These are phyloP conservation scores for Phytophthora lateralis DNA, from an alignment of 352 stramenopile genomes.

Conservation along the genomic window DNA sequence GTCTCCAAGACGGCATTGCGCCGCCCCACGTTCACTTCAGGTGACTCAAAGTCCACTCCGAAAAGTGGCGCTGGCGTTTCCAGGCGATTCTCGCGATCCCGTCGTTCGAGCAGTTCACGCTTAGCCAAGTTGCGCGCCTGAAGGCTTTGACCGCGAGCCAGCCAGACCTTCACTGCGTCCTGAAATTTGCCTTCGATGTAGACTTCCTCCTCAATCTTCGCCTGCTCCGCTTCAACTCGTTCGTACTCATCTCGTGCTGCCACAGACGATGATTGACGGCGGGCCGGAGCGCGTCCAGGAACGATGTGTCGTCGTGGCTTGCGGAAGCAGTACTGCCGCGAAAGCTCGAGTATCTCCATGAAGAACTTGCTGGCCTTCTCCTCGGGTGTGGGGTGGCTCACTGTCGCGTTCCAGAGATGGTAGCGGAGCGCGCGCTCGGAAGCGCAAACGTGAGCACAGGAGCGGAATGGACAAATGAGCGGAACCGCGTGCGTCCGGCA, in stretches of 20 bases:
- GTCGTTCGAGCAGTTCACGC: slow-evolving; percentile 26
- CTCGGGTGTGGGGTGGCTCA: slow-evolving; percentile 56
- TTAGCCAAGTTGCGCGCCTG: slow-evolving; percentile 52
- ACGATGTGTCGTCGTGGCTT: slow-evolving; percentile 66
- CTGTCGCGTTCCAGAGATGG: slow-evolving; percentile 73
- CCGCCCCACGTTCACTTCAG: slow-evolving; percentile 67
- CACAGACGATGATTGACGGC: slow-evolving; percentile 9
- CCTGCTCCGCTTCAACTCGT: slow-evolving; percentile 25
- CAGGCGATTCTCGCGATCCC: slow-evolving; percentile 49
- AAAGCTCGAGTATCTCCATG: slow-evolving; percentile 78
- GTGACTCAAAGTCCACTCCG: slow-evolving; percentile 67
- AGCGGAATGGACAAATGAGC: slow-evolving; percentile 76
- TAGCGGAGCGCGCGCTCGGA: slow-evolving; percentile 74
- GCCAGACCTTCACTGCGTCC: slow-evolving; percentile 53
- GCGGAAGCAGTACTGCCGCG: slow-evolving; percentile 74
- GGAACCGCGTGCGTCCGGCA: slow-evolving; percentile 61
- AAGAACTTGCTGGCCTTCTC: slow-evolving; percentile 68
- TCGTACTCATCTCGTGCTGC: slow-evolving; percentile 31
- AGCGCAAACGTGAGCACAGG: slow-evolving; percentile 69
- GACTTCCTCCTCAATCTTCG: slow-evolving; percentile 54
- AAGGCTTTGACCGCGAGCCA: slow-evolving; percentile 37
- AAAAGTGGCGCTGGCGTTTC: slow-evolving; percentile 44
- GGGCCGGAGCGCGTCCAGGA: slow-evolving; percentile 9
- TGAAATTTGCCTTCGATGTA: slow-evolving; percentile 74
- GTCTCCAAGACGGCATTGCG: slow-evolving; percentile 61